These are phyloP conservation scores for Metschnikowia kunwiensis DNA, from an alignment of 805 yeast species.

Conservation along the genomic window DNA sequence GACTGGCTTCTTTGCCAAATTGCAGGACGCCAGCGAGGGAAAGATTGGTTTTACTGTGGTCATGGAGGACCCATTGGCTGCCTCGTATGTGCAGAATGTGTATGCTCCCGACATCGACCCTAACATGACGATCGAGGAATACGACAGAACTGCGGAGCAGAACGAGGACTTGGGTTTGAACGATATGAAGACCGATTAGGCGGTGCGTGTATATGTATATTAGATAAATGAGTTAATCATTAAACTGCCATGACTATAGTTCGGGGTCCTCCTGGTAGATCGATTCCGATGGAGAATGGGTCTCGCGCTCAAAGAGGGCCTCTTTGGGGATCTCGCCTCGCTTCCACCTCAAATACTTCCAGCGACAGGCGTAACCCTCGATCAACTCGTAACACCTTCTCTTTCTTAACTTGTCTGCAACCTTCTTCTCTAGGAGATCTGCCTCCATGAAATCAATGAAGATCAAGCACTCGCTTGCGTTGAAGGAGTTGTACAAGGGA, in stretches of 20 bases:
- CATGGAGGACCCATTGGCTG: slow-evolving; percentile 94
- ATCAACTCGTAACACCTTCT: slow-evolving; percentile 45
- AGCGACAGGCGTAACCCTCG: slow-evolving; percentile 45
- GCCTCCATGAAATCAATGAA: slow-evolving; percentile 68
- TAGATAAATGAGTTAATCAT: too few species aligned
- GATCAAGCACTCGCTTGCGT: slow-evolving; percentile 72
- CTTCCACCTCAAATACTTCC: slow-evolving; percentile 39
- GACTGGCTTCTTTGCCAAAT: slow-evolving; percentile 69
- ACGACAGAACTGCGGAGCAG: slow-evolving; percentile 82
- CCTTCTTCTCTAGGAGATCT: slow-evolving; percentile 53
- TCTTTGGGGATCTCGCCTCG: slow-evolving; percentile 10
- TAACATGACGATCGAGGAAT: slow-evolving; percentile 87
- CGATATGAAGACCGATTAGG: slow-evolving; percentile 42
- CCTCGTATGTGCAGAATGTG: slow-evolving; percentile 95
- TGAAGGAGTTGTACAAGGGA: slow-evolving; percentile 75
- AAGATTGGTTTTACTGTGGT: slow-evolving; percentile 74
- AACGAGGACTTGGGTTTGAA: slow-evolving; percentile 88
- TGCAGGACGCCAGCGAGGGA: slow-evolving; percentile 80
- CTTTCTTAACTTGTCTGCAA: slow-evolving; percentile 45
- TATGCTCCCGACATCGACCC: slow-evolving; percentile 99
- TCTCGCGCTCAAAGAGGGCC: slow-evolving; percentile 6
- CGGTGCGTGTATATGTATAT: slow-evolving; percentile 1
- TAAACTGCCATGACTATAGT: not conserved
- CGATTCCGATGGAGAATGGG: not conserved
- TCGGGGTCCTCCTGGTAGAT: not conserved